phyloP scores from a whole-genome alignment of 306 rosid genomes.

The Rubus idaeus region DNA sequence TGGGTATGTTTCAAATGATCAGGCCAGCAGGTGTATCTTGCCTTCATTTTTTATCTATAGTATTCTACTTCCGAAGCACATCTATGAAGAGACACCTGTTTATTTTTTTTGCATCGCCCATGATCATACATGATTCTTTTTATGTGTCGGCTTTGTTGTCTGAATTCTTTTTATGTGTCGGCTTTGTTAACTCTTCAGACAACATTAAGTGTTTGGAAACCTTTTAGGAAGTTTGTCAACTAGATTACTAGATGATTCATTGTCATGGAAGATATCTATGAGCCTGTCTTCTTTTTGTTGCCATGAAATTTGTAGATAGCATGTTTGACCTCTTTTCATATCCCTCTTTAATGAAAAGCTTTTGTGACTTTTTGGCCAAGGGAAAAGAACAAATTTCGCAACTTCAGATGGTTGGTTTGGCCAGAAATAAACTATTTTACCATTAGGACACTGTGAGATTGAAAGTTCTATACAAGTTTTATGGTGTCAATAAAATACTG shows the following conservation, averaged over 20 bases:
- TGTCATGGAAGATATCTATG: neutral
- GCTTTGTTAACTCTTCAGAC: neutral
- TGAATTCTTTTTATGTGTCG: neutral
- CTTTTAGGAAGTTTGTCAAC: neutral
- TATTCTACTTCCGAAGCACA: neutral
- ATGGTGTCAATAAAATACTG: neutral
- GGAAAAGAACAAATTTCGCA: neutral
- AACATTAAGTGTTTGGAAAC: neutral
- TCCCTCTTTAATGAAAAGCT: neutral
- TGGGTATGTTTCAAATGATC: constrained; percentile 55
- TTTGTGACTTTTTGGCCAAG: neutral
- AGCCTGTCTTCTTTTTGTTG: neutral
- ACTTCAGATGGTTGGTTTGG: neutral
- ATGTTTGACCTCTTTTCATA: neutral
- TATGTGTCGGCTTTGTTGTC: neutral
- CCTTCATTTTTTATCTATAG: neutral
- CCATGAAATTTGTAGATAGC: neutral
- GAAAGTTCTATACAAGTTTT: neutral
- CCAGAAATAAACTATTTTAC: neutral
- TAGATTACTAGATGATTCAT: neutral
- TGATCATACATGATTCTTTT: neutral
- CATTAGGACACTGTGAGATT: neutral
- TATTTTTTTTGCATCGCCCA: neutral
- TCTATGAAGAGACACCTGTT: neutral
- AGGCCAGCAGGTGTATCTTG: neutral